Evolutionary conservation across 306 rosid species (phyloP).

Genomic region (Casuarina cunninghamiana): DNA sequence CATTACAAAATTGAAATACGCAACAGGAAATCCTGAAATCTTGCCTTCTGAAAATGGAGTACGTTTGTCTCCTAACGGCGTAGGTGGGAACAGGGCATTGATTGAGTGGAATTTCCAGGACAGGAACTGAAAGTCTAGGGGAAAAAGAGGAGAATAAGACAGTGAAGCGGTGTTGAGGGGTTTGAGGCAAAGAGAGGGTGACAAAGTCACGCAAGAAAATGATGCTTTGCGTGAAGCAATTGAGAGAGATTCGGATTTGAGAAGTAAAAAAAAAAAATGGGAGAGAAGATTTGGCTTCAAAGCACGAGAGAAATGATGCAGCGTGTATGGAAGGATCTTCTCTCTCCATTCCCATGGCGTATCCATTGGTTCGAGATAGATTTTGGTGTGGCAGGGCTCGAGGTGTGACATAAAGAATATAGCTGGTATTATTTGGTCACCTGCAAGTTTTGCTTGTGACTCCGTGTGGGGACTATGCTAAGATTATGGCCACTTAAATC

Average conservation of each 20-base stretch:
- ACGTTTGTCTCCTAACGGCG: not conserved
- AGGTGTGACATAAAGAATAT: conserved; percentile 35
- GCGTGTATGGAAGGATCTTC: conserved; percentile 38
- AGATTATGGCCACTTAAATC: conserved; percentile 50
- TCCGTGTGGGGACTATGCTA: conserved; percentile 56
- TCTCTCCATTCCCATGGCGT: conserved; percentile 18
- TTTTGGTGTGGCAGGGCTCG: conserved; percentile 61
- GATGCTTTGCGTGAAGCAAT: conserved; percentile 64
- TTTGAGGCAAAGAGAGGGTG: conserved; percentile 18
- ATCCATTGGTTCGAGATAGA: conserved; percentile 62
- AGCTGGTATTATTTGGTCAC: conserved; percentile 49
- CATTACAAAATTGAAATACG: not conserved
- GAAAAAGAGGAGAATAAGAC: conserved; percentile 42
- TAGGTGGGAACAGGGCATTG: conserved; percentile 24
- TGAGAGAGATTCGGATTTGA: conserved; percentile 48
- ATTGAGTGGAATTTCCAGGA: conserved; percentile 27
- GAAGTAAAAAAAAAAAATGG: not conserved
- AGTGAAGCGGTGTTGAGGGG: conserved; percentile 21
- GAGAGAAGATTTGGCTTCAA: conserved; percentile 22
- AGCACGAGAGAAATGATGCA: conserved; percentile 60
- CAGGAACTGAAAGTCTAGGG: conserved; percentile 31
- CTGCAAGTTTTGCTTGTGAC: conserved; percentile 42
- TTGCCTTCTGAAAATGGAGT: not conserved
- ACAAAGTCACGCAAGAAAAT: conserved; percentile 53
- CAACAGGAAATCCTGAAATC: not conserved